Base-by-base conservation (phyloP, 352 stramenopile genomes). In the Plasmopara muralis region DNA sequence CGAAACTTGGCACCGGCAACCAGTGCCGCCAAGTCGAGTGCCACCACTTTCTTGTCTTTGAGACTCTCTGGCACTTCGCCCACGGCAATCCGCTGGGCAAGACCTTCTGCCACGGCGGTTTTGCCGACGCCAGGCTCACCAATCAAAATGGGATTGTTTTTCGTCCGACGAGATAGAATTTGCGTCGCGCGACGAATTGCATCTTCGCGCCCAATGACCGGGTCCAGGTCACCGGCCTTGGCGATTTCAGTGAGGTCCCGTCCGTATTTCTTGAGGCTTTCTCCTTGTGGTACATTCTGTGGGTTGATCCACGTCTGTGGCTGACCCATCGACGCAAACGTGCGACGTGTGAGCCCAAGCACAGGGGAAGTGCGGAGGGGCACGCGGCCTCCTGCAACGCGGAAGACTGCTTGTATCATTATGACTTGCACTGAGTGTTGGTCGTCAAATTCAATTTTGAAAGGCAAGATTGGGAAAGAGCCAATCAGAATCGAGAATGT, bases 141-240 rank as follows among this genome's bases (percentile, higher is more conserved):
- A 58, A 99, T 98, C 38, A 99, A 72, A 41, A 98, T 91, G 2
- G 96, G 96, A 66, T 99, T 99, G 65, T 98, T 98, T 85, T 99
- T 99, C 28, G 93, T 98, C 15, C 96, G 74, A 12, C 96, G 79
- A 29, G 77, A 95, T 6, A 99, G 69, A 55, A 99, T 97, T 65
- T 98, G 93, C 60, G 98, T 93, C 4, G 92, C 88, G 33, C 95
- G 79, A 13, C 95, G 84, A 66, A 99, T 98, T 57, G 98, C 79
- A 47, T 97, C 88, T 61, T 98, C 93, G 13, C 94, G 74, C 0
- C 94, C 94, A 65, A 97, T 98, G 7, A 98, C 77, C 4, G 89
- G 90, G 69, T 98, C 93, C 10, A 98, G 62, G 59, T 89, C 74
- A 10, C 84, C 84, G n/a, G 77, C 50, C 41, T 73, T 68, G 15